A percentile compares a stretch with the other conserved stretches of the same genome.
phyloP scores from a whole-genome alignment of 2,329 filamentous ascomycete genomes.

The Apiospora saccharicola region DNA sequence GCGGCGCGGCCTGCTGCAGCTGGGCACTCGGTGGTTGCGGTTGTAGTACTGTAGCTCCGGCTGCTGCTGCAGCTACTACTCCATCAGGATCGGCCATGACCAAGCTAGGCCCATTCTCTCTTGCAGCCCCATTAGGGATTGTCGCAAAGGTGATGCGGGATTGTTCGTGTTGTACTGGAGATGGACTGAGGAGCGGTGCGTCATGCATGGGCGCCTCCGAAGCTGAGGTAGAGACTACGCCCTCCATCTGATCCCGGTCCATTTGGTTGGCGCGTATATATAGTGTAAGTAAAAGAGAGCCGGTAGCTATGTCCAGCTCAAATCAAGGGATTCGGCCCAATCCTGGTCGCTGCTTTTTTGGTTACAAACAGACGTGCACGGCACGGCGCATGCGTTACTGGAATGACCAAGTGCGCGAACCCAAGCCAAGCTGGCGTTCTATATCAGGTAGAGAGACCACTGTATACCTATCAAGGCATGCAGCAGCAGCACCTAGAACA shows the following conservation, averaged over 20 bases:
- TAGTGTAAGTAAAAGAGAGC: neutral
- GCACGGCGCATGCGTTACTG: neutral
- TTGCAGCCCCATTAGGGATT: neutral
- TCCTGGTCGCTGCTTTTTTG: neutral
- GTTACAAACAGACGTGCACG: neutral
- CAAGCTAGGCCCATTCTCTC: neutral
- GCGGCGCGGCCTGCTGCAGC: neutral
- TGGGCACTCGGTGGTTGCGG: neutral
- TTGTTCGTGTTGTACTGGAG: neutral
- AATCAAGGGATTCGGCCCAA: neutral
- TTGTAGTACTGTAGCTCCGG: neutral
- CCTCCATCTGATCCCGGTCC: slow-evolving; percentile 1
- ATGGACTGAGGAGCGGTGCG: slow-evolving; percentile 12
- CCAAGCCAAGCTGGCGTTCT: neutral
- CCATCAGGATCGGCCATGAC: neutral
- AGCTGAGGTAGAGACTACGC: neutral
- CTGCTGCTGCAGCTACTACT: neutral
- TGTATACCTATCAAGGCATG: neutral
- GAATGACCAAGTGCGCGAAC: neutral
- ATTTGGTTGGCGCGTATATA: neutral
- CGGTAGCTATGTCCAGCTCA: neutral
- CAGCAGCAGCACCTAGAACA: neutral
- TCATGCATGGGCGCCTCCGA: slow-evolving; percentile 12
- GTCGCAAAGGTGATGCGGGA: neutral
- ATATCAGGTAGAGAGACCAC: neutral